These are phyloP conservation scores for Ogataea siamensis DNA, from an alignment of 805 yeast species.

Conservation along the genomic window DNA sequence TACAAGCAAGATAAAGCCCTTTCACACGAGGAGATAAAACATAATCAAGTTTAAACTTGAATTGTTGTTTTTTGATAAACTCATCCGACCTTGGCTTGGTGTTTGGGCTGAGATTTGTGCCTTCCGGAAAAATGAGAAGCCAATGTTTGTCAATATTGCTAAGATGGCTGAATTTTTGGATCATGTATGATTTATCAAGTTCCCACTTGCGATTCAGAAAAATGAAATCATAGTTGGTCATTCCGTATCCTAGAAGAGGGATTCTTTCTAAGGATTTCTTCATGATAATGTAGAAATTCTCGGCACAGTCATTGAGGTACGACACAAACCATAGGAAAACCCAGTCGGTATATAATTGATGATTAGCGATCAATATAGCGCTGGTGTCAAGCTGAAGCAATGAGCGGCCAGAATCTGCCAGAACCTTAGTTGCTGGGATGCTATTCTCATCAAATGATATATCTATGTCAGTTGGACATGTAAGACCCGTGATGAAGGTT, in stretches of 20 bases:
- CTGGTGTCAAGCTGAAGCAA: conserved; percentile 24
- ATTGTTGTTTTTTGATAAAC: conserved; percentile 53
- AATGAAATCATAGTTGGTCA: conserved; percentile 73
- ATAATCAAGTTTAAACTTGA: conserved; percentile 49
- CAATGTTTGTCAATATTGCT: conserved; percentile 48
- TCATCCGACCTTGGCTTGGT: conserved; percentile 57
- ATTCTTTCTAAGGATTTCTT: conserved; percentile 68
- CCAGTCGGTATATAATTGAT: conserved; percentile 96
- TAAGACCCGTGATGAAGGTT: conserved; percentile 46
- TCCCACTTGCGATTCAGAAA: conserved; percentile 86
- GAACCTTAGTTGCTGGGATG: conserved; percentile 9
- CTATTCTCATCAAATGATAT: conserved; percentile 39
- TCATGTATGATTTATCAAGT: conserved; percentile 60
- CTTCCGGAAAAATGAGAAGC: conserved; percentile 87
- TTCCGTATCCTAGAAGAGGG: conserved; percentile 84
- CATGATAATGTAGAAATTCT: conserved; percentile 67
- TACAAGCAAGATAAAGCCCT: conserved; percentile 70
- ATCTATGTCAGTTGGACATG: conserved; percentile 52
- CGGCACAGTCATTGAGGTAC: conserved; percentile 64
- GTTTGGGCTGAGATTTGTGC: conserved; percentile 75
- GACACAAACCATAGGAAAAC: conserved; percentile 82
- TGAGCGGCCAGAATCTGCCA: conserved; percentile 10
- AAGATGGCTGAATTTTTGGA: conserved; percentile 49
- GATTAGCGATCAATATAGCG: conserved; percentile 73
- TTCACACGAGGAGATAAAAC: conserved; percentile 79